Evolutionary conservation across 192 early-diverging fungal species (phyloP).

Genomic region (Entomortierella lignicola): DNA sequence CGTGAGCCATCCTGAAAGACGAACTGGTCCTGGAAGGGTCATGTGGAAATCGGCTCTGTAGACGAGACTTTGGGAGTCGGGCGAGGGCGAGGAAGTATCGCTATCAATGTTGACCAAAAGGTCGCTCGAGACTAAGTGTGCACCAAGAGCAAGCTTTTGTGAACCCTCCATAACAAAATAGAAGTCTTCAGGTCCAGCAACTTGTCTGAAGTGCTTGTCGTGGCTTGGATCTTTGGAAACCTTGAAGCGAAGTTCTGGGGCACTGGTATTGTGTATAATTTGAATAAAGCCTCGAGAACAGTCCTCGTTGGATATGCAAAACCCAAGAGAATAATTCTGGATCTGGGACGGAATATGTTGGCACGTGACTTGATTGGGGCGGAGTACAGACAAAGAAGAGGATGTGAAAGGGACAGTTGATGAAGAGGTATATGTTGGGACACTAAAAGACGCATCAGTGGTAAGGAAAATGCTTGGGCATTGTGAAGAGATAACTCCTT

Average conservation of each 20-base stretch:
- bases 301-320: slow-evolving; percentile 26
- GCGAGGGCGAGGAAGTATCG: neutral
- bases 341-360: slow-evolving; percentile 16
- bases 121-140: slow-evolving; percentile 28
- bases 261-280: slow-evolving; percentile 5
- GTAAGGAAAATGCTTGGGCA: slow-evolving; percentile 25
- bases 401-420: slow-evolving; percentile 10
- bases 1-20: slow-evolving; percentile 29
- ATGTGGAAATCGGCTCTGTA: slow-evolving; percentile 44
- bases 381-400: neutral
- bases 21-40: slow-evolving; percentile 28
- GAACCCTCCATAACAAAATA: slow-evolving; percentile 35
- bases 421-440: slow-evolving; percentile 13
- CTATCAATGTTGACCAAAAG: slow-evolving; percentile 10
- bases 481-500: slow-evolving; percentile 10
- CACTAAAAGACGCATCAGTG: slow-evolving; percentile 17
- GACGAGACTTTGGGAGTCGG: slow-evolving; percentile 1
- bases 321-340: slow-evolving; percentile 14
- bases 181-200: slow-evolving; percentile 38
- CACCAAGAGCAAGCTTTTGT: slow-evolving; percentile 28
- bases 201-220: slow-evolving; percentile 15
- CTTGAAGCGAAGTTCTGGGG: neutral
- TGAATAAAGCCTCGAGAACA: slow-evolving; percentile 37
- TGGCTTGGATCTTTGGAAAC: slow-evolving; percentile 24
- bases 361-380: slow-evolving; percentile 22